These are phyloP conservation scores for Parmales sp. DNA, from an alignment of 108 stramenopile genomes.

Conservation along the genomic window DNA sequence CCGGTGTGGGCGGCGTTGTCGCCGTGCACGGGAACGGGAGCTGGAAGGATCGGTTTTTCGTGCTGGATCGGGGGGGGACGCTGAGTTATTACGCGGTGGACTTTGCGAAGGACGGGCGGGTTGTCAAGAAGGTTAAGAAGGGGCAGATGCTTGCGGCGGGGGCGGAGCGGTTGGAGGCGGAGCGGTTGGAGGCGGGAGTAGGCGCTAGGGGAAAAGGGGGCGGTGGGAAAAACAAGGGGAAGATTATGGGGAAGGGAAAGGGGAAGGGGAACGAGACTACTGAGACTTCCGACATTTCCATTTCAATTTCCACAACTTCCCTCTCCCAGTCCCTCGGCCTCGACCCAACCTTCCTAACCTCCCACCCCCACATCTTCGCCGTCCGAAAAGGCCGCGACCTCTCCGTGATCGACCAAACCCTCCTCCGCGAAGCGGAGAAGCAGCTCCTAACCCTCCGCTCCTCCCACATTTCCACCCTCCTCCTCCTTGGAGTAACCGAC, in stretches of 20 bases:
- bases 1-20: not conserved
- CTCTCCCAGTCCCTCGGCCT: no score
- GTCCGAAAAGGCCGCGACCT: not conserved
- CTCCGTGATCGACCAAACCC: not conserved
- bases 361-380: no score
- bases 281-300: no score
- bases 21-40: no score
- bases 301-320: no score
- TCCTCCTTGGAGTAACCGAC: not conserved
- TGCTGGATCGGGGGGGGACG: not conserved
- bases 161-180: not conserved
- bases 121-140: constrained; percentile 5
- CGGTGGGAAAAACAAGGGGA: no score
- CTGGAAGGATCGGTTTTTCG: constrained; percentile 9
- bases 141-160: not conserved
- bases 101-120: not conserved
- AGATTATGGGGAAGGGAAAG: not conserved
- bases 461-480: not conserved
- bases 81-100: not conserved
- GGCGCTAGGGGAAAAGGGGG: no score
- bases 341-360: no score
- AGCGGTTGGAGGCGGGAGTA: no score
- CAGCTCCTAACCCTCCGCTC: not conserved
- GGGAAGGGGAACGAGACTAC: not conserved
- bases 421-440: not conserved